Conservation (phyloP, 495 filamentous ascomycete species). For the Neurospora tetraspora region DNA sequence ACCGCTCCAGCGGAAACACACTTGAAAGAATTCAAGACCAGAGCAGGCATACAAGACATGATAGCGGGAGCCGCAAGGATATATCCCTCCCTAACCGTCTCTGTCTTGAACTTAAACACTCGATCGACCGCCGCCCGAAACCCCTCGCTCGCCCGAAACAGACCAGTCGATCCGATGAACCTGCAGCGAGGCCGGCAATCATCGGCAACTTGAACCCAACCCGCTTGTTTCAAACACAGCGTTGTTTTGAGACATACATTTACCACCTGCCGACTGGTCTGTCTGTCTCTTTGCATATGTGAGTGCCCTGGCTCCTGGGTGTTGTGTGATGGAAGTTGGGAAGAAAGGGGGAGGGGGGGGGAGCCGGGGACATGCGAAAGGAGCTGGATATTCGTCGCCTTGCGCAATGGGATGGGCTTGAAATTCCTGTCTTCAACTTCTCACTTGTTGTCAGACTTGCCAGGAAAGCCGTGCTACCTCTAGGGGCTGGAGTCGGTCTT, state of each 20-base stretch:
- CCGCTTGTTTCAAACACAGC: neutral
- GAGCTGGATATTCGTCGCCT: neutral
- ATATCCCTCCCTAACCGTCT: neutral
- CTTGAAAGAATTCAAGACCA: neutral
- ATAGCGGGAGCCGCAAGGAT: neutral
- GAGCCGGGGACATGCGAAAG: neutral
- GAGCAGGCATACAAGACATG: neutral
- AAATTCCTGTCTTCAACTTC: no score
- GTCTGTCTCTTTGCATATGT: neutral
- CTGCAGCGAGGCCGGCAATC: constrained; percentile 2
- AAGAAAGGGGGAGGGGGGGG: neutral
- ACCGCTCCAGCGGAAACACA: no score
- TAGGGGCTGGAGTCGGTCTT: no score
- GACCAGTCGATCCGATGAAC: constrained; percentile 6
- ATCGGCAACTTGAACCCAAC: neutral
- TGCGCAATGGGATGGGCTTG: neutral
- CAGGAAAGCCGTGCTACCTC: no score
- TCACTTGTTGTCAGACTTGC: no score
- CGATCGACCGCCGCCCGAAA: neutral
- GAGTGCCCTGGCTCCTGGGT: neutral
- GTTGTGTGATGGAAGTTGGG: neutral
- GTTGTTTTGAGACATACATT: constrained; percentile 1
- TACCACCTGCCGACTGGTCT: neutral
- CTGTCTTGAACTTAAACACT: neutral
- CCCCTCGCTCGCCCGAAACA: neutral